phyloP scores from a whole-genome alignment of 208 protist genomes.

The Trypanosomatidae sp. region DNA sequence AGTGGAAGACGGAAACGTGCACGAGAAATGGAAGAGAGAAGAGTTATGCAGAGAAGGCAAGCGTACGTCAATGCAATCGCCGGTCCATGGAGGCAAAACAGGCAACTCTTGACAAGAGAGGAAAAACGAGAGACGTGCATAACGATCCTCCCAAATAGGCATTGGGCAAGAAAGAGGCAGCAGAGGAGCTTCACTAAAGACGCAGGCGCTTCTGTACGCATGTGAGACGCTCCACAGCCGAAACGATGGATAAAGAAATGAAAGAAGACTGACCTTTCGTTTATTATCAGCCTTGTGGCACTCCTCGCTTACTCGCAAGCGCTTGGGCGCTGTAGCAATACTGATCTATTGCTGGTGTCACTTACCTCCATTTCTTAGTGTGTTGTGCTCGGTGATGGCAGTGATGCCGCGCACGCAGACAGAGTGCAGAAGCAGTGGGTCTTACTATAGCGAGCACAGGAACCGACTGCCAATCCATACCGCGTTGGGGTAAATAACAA shows the following conservation, averaged over 20 bases:
- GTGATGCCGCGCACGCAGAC: not conserved
- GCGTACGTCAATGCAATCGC: not conserved
- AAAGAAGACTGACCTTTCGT: not conserved
- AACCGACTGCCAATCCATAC: conserved; percentile 46
- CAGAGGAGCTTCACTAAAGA: not conserved
- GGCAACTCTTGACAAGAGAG: not conserved
- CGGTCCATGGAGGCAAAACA: not conserved
- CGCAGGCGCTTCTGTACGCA: not conserved
- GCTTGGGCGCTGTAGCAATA: not conserved
- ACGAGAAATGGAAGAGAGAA: conserved; percentile 7
- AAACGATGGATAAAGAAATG: not conserved
- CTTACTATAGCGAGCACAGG: conserved; percentile 9
- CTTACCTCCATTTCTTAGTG: not conserved
- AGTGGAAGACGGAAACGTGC: conserved; percentile 18
- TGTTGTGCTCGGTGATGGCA: not conserved
- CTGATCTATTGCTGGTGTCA: not conserved
- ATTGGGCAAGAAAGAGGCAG: not conserved
- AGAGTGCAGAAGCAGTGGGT: not conserved
- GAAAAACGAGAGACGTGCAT: not conserved
- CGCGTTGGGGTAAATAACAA: conserved; percentile 65
- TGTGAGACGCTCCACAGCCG: not conserved
- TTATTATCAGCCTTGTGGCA: not conserved
- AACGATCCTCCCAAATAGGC: not conserved
- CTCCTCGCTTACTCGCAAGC: not conserved
- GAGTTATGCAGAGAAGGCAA: conserved; percentile 9